phyloP scores from a whole-genome alignment of 1,139 yeast species.

The Geotrichum citri-aurantii region DNA sequence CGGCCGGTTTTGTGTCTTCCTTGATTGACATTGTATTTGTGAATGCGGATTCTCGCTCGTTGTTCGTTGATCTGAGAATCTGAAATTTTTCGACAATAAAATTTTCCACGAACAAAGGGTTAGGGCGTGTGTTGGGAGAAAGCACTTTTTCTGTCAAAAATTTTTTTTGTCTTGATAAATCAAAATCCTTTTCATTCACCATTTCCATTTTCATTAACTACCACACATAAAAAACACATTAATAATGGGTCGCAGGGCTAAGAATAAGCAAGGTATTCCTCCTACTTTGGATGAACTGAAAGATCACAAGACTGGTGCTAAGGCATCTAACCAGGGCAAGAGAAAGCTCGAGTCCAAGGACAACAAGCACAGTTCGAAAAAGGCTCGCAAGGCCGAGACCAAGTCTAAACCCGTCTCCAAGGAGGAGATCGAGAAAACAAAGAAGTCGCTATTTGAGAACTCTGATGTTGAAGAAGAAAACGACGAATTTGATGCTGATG shows the following conservation, averaged over 20 bases:
- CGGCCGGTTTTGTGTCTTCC: not conserved
- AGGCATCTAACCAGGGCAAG: slow-evolving; percentile 31
- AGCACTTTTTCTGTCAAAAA: not conserved
- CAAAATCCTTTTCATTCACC: not conserved
- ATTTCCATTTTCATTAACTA: not conserved
- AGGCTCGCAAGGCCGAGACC: slow-evolving; percentile 25
- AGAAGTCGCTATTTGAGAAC: slow-evolving; percentile 73
- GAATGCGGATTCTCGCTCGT: not conserved
- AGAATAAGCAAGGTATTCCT: slow-evolving; percentile 86
- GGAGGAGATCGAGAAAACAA: slow-evolving; percentile 65
- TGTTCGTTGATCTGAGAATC: not conserved
- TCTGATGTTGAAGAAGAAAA: slow-evolving; percentile 41
- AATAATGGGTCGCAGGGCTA: slow-evolving; percentile 85
- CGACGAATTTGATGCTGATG: slow-evolving; percentile 38
- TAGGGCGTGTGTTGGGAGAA: slow-evolving; percentile 7
- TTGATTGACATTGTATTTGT: not conserved
- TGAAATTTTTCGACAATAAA: not conserved
- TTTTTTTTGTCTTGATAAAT: not conserved
- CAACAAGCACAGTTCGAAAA: slow-evolving; percentile 38
- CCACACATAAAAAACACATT: not conserved
- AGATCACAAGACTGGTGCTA: slow-evolving; percentile 42
- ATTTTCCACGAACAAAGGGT: not conserved
- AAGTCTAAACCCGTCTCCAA: slow-evolving; percentile 43
- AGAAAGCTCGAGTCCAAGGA: slow-evolving; percentile 25
- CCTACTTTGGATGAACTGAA: slow-evolving; percentile 80